Percentiles rank a stretch among this genome's conserved stretches.
These are phyloP conservation scores for Neobulgaria alba DNA, from an alignment of 2,329 filamentous ascomycete genomes.

Conservation along the genomic window DNA sequence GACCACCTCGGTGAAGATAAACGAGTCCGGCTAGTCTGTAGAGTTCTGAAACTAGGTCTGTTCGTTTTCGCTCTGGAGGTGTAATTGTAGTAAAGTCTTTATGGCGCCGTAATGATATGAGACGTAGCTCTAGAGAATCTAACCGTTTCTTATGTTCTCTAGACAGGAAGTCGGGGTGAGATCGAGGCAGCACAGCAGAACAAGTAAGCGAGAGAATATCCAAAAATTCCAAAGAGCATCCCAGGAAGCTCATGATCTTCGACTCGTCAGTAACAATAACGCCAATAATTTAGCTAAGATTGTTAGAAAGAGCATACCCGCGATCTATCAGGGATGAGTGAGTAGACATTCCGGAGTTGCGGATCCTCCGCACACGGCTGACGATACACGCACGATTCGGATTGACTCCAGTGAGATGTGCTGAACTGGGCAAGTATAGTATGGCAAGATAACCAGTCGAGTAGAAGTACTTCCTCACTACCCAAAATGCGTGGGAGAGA, in stretches of 20 bases:
- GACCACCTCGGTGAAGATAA: slow-evolving; percentile 4
- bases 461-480: slow-evolving; percentile 5
- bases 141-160: background rate
- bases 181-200: slow-evolving; percentile 2
- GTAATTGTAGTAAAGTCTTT: background rate
- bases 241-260: slow-evolving; percentile 1
- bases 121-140: slow-evolving; percentile 1
- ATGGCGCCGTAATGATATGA: background rate
- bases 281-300: background rate
- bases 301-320: slow-evolving; percentile 1
- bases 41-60: slow-evolving; percentile 2
- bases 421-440: slow-evolving; percentile 7
- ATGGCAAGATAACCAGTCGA: slow-evolving; percentile 7
- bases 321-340: slow-evolving; percentile 5
- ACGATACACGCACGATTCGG: slow-evolving; percentile 6
- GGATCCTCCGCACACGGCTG: slow-evolving; percentile 3
- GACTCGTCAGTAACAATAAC: background rate
- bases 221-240: slow-evolving; percentile 4
- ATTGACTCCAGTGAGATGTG: slow-evolving; percentile 5
- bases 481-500: slow-evolving; percentile 3
- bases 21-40: slow-evolving; percentile 4
- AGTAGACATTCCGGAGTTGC: slow-evolving; percentile 4
- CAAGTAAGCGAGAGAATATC: slow-evolving; percentile 3
- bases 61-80: background rate
- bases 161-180: slow-evolving; percentile 1